Evolutionary conservation across 331 rosid genomes (phyloP).

Genomic region (Spiraea crenata): DNA sequence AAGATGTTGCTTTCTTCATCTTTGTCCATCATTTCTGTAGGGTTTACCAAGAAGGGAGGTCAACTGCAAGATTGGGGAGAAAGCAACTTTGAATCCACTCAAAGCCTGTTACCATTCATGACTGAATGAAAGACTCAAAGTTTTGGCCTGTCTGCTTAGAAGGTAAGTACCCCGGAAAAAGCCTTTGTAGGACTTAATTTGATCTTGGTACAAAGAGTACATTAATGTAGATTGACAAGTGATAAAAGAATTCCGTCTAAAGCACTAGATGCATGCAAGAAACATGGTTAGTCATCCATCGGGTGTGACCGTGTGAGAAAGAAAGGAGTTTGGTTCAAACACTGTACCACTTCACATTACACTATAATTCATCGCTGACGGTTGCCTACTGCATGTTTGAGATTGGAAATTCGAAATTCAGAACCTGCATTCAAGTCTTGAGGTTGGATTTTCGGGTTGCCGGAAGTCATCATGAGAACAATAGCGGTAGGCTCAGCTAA

Average conservation of each 20-base stretch:
- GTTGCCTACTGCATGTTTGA: not conserved
- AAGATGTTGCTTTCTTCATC: not conserved
- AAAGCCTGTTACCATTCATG: not conserved
- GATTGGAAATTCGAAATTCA: not conserved
- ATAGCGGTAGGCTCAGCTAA: slow-evolving; percentile 18
- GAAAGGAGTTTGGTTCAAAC: slow-evolving; percentile 18
- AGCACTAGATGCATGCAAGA: slow-evolving; percentile 36
- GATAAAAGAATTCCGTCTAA: slow-evolving; percentile 6
- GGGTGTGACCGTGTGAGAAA: slow-evolving; percentile 39
- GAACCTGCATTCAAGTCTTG: not conserved
- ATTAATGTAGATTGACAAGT: not conserved
- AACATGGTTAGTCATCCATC: slow-evolving; percentile 42
- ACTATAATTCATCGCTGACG: not conserved
- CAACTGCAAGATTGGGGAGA: not conserved
- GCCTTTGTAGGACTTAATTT: too few species aligned
- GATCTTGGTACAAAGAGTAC: not conserved
- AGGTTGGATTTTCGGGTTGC: slow-evolving; percentile 13
- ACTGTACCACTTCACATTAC: not conserved
- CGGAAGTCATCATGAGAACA: slow-evolving; percentile 17
- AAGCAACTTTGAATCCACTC: too few species aligned
- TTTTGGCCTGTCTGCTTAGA: not conserved
- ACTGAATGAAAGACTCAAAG: not conserved
- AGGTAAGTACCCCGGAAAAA: not conserved
- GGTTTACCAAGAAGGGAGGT: not conserved
- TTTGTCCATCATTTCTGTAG: not conserved